Percentiles rank a stretch among this genome's conserved stretches.
Evolutionary conservation across 2,329 filamentous ascomycete species (phyloP).

Genomic region (Colletotrichum camelliae): DNA sequence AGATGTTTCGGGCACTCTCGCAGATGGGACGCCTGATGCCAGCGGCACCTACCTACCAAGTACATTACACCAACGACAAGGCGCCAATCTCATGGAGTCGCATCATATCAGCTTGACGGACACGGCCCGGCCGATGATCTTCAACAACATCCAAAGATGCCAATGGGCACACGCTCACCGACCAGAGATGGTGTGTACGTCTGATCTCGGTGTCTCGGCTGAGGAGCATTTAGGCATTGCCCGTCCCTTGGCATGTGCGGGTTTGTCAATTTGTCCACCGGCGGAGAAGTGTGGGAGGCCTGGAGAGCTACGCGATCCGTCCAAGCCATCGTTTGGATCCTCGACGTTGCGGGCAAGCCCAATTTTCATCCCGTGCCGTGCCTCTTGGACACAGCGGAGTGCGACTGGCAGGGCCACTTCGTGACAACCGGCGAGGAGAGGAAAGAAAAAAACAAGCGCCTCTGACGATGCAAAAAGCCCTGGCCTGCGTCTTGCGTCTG

Average conservation of each 20-base stretch:
- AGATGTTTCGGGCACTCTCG: background rate
- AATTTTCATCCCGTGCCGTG: background rate
- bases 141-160: background rate
- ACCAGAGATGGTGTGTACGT: conserved; percentile 17
- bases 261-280: background rate
- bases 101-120: background rate
- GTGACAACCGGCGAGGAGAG: background rate
- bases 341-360: background rate
- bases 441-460: background rate
- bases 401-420: background rate
- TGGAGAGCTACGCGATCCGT: background rate
- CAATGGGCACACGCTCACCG: conserved; percentile 7
- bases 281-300: background rate
- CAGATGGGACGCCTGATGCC: background rate
- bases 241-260: conserved; percentile 13
- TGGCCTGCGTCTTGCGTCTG: background rate
- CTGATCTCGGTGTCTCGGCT: conserved; percentile 20
- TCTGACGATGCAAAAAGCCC: conserved; percentile 6
- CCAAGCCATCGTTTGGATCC: background rate
- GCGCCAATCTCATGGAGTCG: background rate
- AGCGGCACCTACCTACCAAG: background rate
- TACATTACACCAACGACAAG: background rate
- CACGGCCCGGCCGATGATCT: conserved; percentile 3
- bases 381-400: background rate
- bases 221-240: conserved; percentile 4